These are phyloP conservation scores for Arthrocladium fulminans DNA, from an alignment of 2,329 filamentous ascomycete genomes.

Conservation along the genomic window DNA sequence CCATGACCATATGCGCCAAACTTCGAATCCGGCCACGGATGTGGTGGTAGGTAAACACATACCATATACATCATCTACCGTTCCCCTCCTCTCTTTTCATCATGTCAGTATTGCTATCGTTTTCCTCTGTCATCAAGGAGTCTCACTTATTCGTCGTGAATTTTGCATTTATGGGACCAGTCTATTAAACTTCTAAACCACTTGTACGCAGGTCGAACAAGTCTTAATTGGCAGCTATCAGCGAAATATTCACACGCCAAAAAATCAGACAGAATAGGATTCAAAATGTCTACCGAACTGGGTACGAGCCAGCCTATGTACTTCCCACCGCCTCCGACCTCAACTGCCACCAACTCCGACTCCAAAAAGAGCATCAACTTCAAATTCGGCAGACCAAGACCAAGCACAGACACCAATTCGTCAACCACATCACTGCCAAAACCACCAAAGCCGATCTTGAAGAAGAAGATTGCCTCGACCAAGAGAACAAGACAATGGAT, in stretches of 20 bases:
- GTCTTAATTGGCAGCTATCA: neutral
- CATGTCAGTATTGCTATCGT: neutral
- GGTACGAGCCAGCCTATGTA: neutral
- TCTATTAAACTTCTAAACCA: neutral
- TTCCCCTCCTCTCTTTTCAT: neutral
- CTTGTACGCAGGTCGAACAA: neutral
- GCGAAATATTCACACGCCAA: too few relatives aligned
- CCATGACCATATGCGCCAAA: neutral
- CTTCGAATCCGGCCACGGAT: neutral
- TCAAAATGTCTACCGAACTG: neutral
- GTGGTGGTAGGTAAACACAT: neutral
- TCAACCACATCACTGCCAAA: neutral
- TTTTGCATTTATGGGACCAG: neutral
- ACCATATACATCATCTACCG: neutral
- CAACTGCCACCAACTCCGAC: neutral
- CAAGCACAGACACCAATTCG: neutral
- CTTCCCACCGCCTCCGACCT: constrained; percentile 6
- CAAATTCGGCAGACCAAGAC: neutral
- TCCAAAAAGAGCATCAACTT: neutral
- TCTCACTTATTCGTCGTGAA: neutral
- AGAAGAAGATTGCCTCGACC: neutral
- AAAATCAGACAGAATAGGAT: neutral
- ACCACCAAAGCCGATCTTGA: constrained; percentile 2
- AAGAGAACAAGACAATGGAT: constrained; percentile 6
- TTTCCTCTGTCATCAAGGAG: neutral